Conservation (phyloP, 192 early-diverging fungal species). For the Gaertneriomyces sp. region DNA sequence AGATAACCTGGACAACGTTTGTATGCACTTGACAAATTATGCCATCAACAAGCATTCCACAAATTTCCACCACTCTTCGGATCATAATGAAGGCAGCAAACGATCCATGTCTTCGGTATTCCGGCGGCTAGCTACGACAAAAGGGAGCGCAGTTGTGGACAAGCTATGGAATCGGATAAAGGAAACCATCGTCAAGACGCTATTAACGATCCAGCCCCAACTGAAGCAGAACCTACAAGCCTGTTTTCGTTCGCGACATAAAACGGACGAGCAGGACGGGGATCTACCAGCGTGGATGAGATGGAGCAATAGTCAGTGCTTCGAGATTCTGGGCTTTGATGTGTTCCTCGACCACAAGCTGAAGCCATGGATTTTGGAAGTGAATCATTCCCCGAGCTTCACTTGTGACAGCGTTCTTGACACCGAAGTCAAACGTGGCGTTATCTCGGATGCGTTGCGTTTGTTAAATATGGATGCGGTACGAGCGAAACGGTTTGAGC, state of each 20-base stretch:
- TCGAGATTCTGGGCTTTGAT: conserved; percentile 63
- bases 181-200: conserved; percentile 52
- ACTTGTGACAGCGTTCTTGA: conserved; percentile 57
- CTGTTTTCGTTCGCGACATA: conserved; percentile 37
- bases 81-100: conserved; percentile 42
- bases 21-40: conserved; percentile 66
- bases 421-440: conserved; percentile 46
- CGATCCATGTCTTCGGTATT: conserved; percentile 41
- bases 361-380: conserved; percentile 61
- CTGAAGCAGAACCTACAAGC: conserved; percentile 39
- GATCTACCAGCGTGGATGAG: neutral
- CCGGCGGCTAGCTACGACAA: conserved; percentile 18
- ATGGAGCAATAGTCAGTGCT: conserved; percentile 39
- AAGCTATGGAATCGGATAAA: conserved; percentile 43
- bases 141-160: conserved; percentile 18
- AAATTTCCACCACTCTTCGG: conserved; percentile 35
- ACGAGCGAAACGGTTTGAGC: conserved; percentile 28
- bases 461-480: conserved; percentile 40
- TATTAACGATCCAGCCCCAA: conserved; percentile 52
- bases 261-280: neutral
- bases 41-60: conserved; percentile 57
- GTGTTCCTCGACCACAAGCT: conserved; percentile 56
- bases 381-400: conserved; percentile 60
- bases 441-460: conserved; percentile 47
- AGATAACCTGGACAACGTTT: conserved; percentile 43